Percentiles rank a stretch among this genome's conserved stretches.
Evolutionary conservation across 1,284 basidiomycete genomes (phyloP).

Genomic region (Tilletia indica): DNA sequence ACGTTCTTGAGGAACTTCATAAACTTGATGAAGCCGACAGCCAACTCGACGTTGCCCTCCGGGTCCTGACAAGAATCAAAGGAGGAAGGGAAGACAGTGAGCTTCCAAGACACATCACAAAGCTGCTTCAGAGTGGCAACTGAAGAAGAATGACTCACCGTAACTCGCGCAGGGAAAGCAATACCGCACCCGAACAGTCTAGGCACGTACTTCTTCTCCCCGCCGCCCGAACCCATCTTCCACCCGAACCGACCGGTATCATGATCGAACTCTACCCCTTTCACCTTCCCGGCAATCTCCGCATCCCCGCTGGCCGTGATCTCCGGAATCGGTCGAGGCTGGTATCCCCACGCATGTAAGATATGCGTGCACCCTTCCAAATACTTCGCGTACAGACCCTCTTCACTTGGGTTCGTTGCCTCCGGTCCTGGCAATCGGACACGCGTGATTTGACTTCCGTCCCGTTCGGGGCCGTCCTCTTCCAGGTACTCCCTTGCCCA

Average conservation of each 20-base stretch:
- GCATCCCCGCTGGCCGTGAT: slow-evolving; percentile 16
- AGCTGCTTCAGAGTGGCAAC: neutral
- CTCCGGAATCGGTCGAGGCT: neutral
- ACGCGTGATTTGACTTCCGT: neutral
- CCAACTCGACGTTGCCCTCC: slow-evolving; percentile 24
- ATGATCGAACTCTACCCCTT: neutral
- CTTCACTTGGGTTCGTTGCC: neutral
- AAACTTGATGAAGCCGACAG: slow-evolving; percentile 25
- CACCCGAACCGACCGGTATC: neutral
- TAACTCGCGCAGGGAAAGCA: slow-evolving; percentile 21
- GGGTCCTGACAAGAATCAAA: slow-evolving; percentile 15
- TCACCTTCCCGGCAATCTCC: too few relatives aligned
- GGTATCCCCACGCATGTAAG: neutral
- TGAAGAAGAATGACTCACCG: neutral
- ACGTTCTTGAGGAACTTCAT: slow-evolving; percentile 23
- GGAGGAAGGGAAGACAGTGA: too few relatives aligned
- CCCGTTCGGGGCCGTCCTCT: neutral
- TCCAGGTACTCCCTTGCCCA: slow-evolving; percentile 19
- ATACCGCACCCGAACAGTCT: slow-evolving; percentile 24
- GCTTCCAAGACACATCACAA: neutral
- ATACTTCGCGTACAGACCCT: neutral
- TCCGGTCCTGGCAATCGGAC: neutral
- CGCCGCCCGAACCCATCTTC: neutral
- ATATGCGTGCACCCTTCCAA: slow-evolving; percentile 7
- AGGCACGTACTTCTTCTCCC: slow-evolving; percentile 2